Evolutionary conservation across 2,329 filamentous ascomycete species (phyloP), one percentile per base, ranked within the genome.

Genomic region (Teratosphaeria destructans): DNA sequence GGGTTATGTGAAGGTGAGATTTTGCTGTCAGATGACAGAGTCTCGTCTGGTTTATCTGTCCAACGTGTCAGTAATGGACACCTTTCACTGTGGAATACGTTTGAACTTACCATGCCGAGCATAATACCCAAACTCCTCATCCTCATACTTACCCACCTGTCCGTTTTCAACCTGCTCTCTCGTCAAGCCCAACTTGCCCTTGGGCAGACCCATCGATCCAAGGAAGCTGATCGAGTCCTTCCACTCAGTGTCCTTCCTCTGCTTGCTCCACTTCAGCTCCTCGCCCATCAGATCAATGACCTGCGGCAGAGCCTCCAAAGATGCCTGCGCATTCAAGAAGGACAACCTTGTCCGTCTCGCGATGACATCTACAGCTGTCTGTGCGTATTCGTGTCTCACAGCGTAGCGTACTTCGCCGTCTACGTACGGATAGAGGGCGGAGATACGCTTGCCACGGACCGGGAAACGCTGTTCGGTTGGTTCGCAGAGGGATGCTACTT

Each of bases 341-440:
- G 91, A 89, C 59, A 96, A 77, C 59, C 93, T 81, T 49, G 89
- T 96, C 62, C 92, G 82, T 61, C 93, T 83, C 2, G 91, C 92
- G 54, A 96, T 79, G 12, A 96, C 88, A 71, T 96, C 92, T 16
- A 92, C 87, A 1, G 90, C 90, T 3, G 90, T 95, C 74, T 95
- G 89, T 3, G 93, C 93, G 70, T 95, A 95, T 76, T 96, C 93
- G 74, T 95, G 87, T 56, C 86, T 81, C 49, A 95, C 85, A 27
- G 90, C 90, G 72, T 96, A 96, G 59, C 90, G 85, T 49, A 96
- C 82, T 76, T 97, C 93, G 55, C 91, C 91, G 69, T 96, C 92
- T 29, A 96, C 85, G 73, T 94, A 96, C 14, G 92, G 90, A 74
- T 96, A 96, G 32, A 95, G 79, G 16, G 82, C 75, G 3, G 88